Evolutionary conservation across 371 early-diverging fungal genomes (phyloP).

Genomic region (Rhizomucor miehei): DNA sequence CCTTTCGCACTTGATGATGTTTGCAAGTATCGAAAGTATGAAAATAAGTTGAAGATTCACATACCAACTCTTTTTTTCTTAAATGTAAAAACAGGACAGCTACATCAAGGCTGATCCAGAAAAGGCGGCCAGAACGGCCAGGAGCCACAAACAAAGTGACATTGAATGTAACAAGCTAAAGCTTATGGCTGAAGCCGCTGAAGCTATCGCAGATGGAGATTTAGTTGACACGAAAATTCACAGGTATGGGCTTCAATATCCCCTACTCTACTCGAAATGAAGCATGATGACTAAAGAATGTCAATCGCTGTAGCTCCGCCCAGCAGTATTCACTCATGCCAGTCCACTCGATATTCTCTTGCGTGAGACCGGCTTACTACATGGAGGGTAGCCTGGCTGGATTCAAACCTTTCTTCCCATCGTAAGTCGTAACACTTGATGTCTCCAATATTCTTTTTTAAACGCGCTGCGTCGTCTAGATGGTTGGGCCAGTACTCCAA

Average conservation of each 20-base stretch:
- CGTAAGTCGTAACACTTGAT: slow-evolving; percentile 20
- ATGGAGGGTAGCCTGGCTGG: slow-evolving; percentile 58
- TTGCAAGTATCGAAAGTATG: slow-evolving; percentile 49
- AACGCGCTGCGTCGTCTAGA: slow-evolving; percentile 14
- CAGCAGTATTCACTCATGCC: slow-evolving; percentile 94
- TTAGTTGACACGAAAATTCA: slow-evolving; percentile 79
- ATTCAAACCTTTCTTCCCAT: slow-evolving; percentile 43
- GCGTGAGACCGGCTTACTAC: slow-evolving; percentile 83
- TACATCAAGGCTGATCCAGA: slow-evolving; percentile 32
- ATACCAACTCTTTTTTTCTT: neutral
- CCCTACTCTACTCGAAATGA: neutral
- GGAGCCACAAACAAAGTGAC: slow-evolving; percentile 14
- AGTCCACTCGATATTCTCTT: slow-evolving; percentile 85
- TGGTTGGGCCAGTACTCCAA: slow-evolving; percentile 96
- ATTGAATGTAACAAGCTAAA: slow-evolving; percentile 41
- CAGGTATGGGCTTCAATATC: slow-evolving; percentile 45
- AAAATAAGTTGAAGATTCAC: too few relatives aligned
- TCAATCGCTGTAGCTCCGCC: slow-evolving; percentile 28
- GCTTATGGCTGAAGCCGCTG: slow-evolving; percentile 79
- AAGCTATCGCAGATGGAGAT: slow-evolving; percentile 88
- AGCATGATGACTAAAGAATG: slow-evolving; percentile 5
- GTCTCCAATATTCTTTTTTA: neutral
- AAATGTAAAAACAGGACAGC: slow-evolving; percentile 35
- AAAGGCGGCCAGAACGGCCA: slow-evolving; percentile 10
- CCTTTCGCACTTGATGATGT: slow-evolving; percentile 91